Conservation (phyloP, 441 rosid genomes). For the Croton laevigatus region DNA sequence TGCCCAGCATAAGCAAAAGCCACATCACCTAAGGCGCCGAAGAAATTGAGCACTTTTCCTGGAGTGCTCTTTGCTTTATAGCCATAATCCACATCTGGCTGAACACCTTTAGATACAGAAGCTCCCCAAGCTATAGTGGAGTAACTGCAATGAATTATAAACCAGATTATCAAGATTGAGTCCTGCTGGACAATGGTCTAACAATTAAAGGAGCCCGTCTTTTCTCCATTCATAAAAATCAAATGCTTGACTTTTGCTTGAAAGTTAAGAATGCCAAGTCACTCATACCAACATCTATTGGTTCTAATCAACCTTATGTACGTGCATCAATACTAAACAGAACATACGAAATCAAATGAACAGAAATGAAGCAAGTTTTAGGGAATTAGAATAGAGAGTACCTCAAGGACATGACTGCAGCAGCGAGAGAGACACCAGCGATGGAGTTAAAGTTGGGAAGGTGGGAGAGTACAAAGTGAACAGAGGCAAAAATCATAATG, state of each 20-base stretch:
- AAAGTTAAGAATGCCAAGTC: too few species aligned
- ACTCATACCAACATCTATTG: not conserved
- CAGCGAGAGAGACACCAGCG: constrained; percentile 74
- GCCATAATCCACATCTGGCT: constrained; percentile 51
- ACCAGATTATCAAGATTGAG: too few species aligned
- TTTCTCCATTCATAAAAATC: not conserved
- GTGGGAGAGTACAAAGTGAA: constrained; percentile 73
- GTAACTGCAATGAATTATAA: constrained; percentile 41
- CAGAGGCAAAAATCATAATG: constrained; percentile 79
- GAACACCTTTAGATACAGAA: constrained; percentile 53
- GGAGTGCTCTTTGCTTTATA: constrained; percentile 36
- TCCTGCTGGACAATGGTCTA: too few species aligned
- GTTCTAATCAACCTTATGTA: not conserved
- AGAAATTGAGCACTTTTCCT: constrained; percentile 60
- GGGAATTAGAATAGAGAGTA: constrained; percentile 7
- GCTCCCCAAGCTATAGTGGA: constrained; percentile 86
- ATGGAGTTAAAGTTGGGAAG: constrained; percentile 88
- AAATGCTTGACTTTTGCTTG: too few species aligned
- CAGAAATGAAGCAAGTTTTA: not conserved
- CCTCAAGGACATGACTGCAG: constrained; percentile 89
- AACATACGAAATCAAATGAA: not conserved
- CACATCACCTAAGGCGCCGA: constrained; percentile 62
- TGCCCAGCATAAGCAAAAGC: constrained; percentile 89
- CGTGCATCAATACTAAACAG: too few species aligned
- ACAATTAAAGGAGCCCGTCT: too few species aligned